Evolutionary conservation across 2,329 filamentous ascomycete genomes (phyloP).

Genomic region (Chlorencoelia australis): DNA sequence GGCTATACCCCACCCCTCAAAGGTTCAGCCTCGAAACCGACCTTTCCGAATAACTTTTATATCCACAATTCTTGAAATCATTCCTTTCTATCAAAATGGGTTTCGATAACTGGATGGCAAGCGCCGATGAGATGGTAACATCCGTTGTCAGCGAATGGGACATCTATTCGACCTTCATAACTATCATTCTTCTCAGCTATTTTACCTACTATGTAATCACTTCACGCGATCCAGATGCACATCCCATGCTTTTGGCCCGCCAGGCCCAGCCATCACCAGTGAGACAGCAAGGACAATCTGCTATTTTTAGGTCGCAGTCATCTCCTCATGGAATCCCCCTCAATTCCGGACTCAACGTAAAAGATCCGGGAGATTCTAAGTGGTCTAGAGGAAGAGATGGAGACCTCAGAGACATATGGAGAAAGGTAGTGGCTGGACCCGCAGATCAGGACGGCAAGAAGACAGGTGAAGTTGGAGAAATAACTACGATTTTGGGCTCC

Average conservation of each 20-base stretch:
- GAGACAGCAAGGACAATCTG: conserved; percentile 74
- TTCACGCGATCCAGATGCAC: conserved; percentile 74
- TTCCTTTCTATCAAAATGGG: conserved; percentile 22
- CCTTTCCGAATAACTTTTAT: too few species aligned
- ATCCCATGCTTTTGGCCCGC: conserved; percentile 80
- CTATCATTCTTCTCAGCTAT: conserved; percentile 54
- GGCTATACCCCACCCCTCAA: too few species aligned
- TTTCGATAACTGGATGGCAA: conserved; percentile 45
- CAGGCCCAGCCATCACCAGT: conserved; percentile 73
- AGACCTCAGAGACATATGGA: conserved; percentile 87
- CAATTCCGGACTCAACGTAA: conserved; percentile 69
- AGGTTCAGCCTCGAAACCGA: too few species aligned
- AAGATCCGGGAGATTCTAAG: conserved; percentile 67
- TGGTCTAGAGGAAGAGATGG: conserved; percentile 79
- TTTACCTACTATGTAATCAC: conserved; percentile 62
- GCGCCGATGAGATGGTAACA: conserved; percentile 62
- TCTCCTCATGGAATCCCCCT: conserved; percentile 78
- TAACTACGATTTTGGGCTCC: conserved; percentile 71
- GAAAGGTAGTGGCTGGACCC: conserved; percentile 55
- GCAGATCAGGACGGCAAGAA: conserved; percentile 51
- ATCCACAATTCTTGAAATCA: too few species aligned
- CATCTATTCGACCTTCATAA: conserved; percentile 63
- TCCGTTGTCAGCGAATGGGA: conserved; percentile 73
- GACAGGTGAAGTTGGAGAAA: conserved; percentile 52
- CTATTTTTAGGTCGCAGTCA: conserved; percentile 74